Evolutionary conservation across 352 stramenopile species (phyloP).

Genomic region (Pythium angustatum): DNA sequence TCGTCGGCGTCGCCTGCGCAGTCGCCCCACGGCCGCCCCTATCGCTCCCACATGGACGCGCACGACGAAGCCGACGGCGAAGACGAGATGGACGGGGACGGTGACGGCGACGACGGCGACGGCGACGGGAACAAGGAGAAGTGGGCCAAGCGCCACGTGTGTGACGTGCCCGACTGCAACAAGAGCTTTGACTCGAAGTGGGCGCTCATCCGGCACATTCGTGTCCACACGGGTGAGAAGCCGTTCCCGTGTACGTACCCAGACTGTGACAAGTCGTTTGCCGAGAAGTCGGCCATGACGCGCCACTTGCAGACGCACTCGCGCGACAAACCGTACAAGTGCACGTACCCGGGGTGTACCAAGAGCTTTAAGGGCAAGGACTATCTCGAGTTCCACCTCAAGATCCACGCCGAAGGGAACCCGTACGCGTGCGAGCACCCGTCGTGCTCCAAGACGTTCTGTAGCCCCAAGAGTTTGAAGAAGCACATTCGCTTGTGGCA

Average conservation of each 20-base stretch:
- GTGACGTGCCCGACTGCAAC: constrained; percentile 60
- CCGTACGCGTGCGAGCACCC: constrained; percentile 80
- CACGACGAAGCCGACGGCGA: too few species aligned
- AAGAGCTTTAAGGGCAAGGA: constrained; percentile 90
- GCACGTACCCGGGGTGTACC: constrained; percentile 78
- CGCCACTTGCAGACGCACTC: constrained; percentile 87
- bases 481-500: constrained; percentile 85
- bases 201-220: constrained; percentile 85
- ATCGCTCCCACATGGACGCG: too few species aligned
- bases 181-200: constrained; percentile 89
- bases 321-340: constrained; percentile 84
- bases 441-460: constrained; percentile 84
- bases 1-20: constrained; percentile 28
- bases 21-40: constrained; percentile 14
- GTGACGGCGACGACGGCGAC: constrained; percentile 15
- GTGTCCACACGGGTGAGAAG: constrained; percentile 88
- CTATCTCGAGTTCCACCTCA: constrained; percentile 84
- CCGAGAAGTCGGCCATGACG: constrained; percentile 87
- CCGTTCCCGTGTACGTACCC: constrained; percentile 81
- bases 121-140: constrained; percentile 38
- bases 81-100: not conserved
- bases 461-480: constrained; percentile 82
- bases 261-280: constrained; percentile 87
- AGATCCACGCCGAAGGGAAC: constrained; percentile 80
- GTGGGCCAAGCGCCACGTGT: constrained; percentile 78